Base-by-base conservation (phyloP, 495 filamentous ascomycete genomes). In the Aspergillus asperescens region DNA sequence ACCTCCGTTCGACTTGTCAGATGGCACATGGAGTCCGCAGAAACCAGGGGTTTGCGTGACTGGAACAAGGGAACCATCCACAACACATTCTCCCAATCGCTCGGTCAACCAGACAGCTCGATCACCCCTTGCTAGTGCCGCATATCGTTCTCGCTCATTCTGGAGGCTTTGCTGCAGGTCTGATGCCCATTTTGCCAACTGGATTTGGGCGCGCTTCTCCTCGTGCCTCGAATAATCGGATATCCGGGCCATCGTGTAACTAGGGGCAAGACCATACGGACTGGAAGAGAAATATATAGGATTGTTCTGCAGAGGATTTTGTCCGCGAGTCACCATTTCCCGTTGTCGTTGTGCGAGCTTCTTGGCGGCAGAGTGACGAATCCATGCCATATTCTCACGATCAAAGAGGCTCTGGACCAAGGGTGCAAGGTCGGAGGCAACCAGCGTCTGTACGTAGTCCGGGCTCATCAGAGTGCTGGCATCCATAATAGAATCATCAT, bases 381-480 rank as follows among this genome's bases (percentile, higher is more conserved):
- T 80, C 79, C 88, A 91, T n/a, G 89, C 81, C 23, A 88, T 77
- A 46, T 86, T 89, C 37, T 94, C 86, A 5, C 77, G 77, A 34
- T 89, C 82, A 59, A 98, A 92, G 8, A 97, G 69, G 28, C 82
- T 79, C 25, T 79, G 67, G 31, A 96, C 84, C 10, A 99, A 74
- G 12, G 68, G 62, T 9, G 62, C 56, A 7, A 99, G 79, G 55
- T 99, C 94, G 18, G 90, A 91, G 23, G 78, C 64, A 9, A 89
- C 68, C 1, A 97, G 76, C 3, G 94, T 94, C 50, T 89, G 86
- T 15, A 95, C 75, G 65, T 99, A 99, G 58, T 92, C 87, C 3
- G 94, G 84, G 40, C 82, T 89, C 93, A 99, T 99, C 12, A 99
- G 76, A 0, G 93, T 80, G 60, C 88, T 94, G 23, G 93, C 93